Conservation (phyloP, 2,329 filamentous ascomycete genomes). For the Endocalyx cinctus region DNA sequence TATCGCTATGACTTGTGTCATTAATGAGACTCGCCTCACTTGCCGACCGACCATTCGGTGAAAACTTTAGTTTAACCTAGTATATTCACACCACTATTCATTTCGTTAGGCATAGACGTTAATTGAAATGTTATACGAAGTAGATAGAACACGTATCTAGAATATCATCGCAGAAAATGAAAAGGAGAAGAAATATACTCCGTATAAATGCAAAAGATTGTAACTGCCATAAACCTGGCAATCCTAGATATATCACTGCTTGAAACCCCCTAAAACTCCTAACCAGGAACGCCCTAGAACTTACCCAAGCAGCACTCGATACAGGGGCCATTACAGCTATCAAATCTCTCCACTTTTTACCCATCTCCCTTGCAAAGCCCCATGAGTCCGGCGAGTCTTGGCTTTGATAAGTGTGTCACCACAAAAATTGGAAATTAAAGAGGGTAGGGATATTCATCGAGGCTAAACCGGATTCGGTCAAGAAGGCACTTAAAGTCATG, state of each 20-base stretch:
- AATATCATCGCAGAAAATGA: not conserved
- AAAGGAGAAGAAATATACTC: not conserved
- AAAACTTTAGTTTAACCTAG: slow-evolving; percentile 1
- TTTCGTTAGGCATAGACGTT: too few relatives aligned
- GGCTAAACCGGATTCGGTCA: slow-evolving; percentile 15
- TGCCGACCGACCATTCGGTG: slow-evolving; percentile 2
- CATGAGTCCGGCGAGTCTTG: too few relatives aligned
- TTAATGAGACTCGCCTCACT: slow-evolving; percentile 8
- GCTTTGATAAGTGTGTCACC: not conserved
- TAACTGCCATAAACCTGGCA: too few relatives aligned
- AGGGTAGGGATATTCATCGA: slow-evolving; percentile 6
- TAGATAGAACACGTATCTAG: too few relatives aligned
- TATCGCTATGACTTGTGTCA: slow-evolving; percentile 16
- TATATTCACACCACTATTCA: not conserved
- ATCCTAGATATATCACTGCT: too few relatives aligned
- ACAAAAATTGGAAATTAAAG: slow-evolving; percentile 3
- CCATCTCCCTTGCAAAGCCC: not conserved
- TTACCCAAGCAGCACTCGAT: not conserved
- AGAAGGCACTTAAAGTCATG: slow-evolving; percentile 19
- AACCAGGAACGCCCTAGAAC: not conserved
- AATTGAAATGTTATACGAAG: too few relatives aligned
- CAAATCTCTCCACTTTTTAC: not conserved
- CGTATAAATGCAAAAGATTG: too few relatives aligned
- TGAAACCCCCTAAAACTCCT: not conserved
- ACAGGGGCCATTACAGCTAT: too few relatives aligned